phyloP scores from a whole-genome alignment of 2,329 filamentous ascomycete species.

The Penicillium palitans region DNA sequence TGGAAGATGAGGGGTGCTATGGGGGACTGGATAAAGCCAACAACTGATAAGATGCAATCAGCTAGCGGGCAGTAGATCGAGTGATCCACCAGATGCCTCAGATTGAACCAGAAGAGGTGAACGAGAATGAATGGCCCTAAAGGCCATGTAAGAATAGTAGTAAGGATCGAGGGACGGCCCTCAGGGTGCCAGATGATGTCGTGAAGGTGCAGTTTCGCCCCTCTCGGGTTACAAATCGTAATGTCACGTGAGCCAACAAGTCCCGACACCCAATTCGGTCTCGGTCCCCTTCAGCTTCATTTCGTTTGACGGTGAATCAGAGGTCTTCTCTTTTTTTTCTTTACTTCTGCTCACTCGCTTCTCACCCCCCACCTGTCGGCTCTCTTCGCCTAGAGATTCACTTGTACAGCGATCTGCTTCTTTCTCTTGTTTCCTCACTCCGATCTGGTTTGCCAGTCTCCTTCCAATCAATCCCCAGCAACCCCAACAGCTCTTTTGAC shows the following conservation, averaged over 20 bases:
- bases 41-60: slow-evolving; percentile 19
- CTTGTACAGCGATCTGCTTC: slow-evolving; percentile 16
- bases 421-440: neutral
- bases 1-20: slow-evolving; percentile 3
- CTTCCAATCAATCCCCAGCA: slow-evolving; percentile 9
- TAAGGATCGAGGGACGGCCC: slow-evolving; percentile 20
- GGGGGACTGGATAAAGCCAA: slow-evolving; percentile 5
- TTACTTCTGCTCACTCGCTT: neutral
- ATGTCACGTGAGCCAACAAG: slow-evolving; percentile 7
- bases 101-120: slow-evolving; percentile 3
- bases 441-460: slow-evolving; percentile 4
- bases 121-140: slow-evolving; percentile 18
- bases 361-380: neutral
- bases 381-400: neutral
- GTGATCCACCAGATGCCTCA: slow-evolving; percentile 11
- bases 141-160: slow-evolving; percentile 28
- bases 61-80: slow-evolving; percentile 1
- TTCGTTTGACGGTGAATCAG: slow-evolving; percentile 12
- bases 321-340: neutral
- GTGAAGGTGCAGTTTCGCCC: slow-evolving; percentile 8
- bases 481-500: slow-evolving; percentile 14
- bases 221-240: slow-evolving; percentile 13
- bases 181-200: slow-evolving; percentile 13
- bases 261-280: slow-evolving; percentile 10
- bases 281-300: slow-evolving; percentile 13